phyloP scores from a whole-genome alignment of 2,329 filamentous ascomycete genomes.

The Tolypocladium album region DNA sequence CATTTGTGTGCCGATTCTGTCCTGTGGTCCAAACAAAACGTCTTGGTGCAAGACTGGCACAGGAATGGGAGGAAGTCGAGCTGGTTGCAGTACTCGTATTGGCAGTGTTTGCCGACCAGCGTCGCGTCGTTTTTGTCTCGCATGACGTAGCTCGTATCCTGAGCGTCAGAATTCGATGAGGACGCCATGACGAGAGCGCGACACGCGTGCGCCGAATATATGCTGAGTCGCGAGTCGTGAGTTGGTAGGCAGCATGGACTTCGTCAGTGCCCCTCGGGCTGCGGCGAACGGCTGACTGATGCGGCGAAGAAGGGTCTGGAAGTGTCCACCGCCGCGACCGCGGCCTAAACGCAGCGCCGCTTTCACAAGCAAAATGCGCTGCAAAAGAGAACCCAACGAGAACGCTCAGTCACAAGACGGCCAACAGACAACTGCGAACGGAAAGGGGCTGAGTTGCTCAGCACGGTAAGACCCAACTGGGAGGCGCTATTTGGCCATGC shows the following conservation, averaged over 20 bases:
- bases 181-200: constrained; percentile 37
- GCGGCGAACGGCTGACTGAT: constrained; percentile 3
- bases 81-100: constrained; percentile 83
- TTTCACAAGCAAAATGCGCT: not conserved
- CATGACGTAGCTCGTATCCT: constrained; percentile 59
- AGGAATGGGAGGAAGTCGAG: constrained; percentile 93
- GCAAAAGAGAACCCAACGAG: not conserved
- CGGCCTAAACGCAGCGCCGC: not conserved
- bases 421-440: not conserved
- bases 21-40: constrained; percentile 90
- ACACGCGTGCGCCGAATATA: constrained; percentile 4
- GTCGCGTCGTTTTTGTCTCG: constrained; percentile 63
- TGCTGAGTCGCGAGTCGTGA: not conserved
- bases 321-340: constrained; percentile 10
- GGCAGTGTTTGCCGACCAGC: constrained; percentile 82
- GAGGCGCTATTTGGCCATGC: not conserved
- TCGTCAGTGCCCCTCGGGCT: constrained; percentile 13
- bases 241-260: constrained; percentile 14
- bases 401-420: not conserved
- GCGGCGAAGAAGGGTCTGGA: constrained; percentile 20
- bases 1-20: constrained; percentile 72
- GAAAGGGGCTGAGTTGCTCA: not conserved
- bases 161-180: constrained; percentile 28
- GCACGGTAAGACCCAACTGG: not conserved
- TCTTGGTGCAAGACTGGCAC: constrained; percentile 78